phyloP scores from a whole-genome alignment of 495 filamentous ascomycete genomes.

The Talaromyces borbonicus region DNA sequence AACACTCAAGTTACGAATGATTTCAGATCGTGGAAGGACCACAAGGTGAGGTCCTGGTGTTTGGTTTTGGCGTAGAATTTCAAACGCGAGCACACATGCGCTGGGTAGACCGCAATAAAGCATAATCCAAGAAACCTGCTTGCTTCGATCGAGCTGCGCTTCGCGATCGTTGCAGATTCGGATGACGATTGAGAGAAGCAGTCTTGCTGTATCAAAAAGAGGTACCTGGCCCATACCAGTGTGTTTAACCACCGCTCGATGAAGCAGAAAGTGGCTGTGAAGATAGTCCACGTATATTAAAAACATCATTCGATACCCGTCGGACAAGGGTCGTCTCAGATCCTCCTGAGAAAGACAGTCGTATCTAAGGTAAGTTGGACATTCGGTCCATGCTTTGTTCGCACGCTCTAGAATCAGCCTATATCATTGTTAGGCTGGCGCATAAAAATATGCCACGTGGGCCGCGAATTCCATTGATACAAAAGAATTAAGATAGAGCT shows the following conservation, averaged over 20 bases:
- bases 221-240: conserved; percentile 38
- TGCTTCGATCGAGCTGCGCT: conserved; percentile 35
- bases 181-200: conserved; percentile 37
- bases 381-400: conserved; percentile 22
- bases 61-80: conserved; percentile 49
- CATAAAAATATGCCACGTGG: too few species aligned
- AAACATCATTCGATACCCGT: conserved; percentile 17
- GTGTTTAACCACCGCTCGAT: conserved; percentile 45
- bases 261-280: conserved; percentile 49
- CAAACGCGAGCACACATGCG: conserved; percentile 50
- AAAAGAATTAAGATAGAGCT: conserved; percentile 6
- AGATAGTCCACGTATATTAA: conserved; percentile 42
- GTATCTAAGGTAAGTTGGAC: conserved; percentile 25
- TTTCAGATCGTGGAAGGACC: conserved; percentile 45
- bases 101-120: conserved; percentile 46
- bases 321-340: conserved; percentile 17
- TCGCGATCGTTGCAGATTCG: conserved; percentile 38
- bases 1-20: conserved; percentile 54
- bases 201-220: conserved; percentile 44
- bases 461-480: background rate
- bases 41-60: conserved; percentile 22
- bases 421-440: background rate
- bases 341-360: conserved; percentile 22
- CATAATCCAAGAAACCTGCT: conserved; percentile 48
- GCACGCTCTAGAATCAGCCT: conserved; percentile 28